Conservation (phyloP, 1,284 basidiomycete genomes). For the Coniophora puteana region DNA sequence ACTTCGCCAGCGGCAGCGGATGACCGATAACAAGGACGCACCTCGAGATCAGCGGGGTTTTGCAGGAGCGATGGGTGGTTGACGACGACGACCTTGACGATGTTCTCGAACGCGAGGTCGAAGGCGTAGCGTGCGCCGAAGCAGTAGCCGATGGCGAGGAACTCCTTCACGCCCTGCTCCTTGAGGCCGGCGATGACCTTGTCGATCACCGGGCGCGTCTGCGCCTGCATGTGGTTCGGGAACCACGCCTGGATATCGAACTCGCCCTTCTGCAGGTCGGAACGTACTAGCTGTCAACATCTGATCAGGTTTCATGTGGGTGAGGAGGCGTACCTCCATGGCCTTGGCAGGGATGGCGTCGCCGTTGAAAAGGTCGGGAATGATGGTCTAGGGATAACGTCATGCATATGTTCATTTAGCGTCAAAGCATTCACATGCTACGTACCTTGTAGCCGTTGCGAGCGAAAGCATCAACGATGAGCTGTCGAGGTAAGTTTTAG, state of each 20-base stretch:
- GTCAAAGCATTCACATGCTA: too few species aligned
- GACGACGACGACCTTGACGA: conserved; percentile 29
- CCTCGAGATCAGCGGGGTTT: conserved; percentile 34
- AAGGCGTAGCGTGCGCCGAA: conserved; percentile 34
- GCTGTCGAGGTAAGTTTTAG: conserved; percentile 14
- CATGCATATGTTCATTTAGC: too few species aligned
- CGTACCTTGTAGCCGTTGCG: conserved; percentile 41
- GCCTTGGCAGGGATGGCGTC: conserved; percentile 31
- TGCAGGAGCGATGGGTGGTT: conserved; percentile 38
- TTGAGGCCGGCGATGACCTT: conserved; percentile 26
- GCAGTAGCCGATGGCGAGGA: conserved; percentile 27
- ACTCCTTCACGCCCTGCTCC: conserved; percentile 18
- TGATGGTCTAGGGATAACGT: conserved; percentile 26
- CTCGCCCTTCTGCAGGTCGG: background rate
- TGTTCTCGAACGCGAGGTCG: conserved; percentile 31
- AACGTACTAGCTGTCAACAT: background rate
- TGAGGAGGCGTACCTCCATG: conserved; percentile 6
- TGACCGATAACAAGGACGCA: conserved; percentile 3
- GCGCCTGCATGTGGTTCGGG: conserved; percentile 15
- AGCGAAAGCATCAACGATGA: conserved; percentile 47
- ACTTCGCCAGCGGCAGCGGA: too few species aligned
- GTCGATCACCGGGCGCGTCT: conserved; percentile 25
- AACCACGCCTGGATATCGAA: conserved; percentile 19
- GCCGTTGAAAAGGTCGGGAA: conserved; percentile 40
- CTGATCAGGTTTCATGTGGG: background rate